These are phyloP conservation scores for Darksidea phi DNA, from an alignment of 495 filamentous ascomycete species.

Conservation along the genomic window DNA sequence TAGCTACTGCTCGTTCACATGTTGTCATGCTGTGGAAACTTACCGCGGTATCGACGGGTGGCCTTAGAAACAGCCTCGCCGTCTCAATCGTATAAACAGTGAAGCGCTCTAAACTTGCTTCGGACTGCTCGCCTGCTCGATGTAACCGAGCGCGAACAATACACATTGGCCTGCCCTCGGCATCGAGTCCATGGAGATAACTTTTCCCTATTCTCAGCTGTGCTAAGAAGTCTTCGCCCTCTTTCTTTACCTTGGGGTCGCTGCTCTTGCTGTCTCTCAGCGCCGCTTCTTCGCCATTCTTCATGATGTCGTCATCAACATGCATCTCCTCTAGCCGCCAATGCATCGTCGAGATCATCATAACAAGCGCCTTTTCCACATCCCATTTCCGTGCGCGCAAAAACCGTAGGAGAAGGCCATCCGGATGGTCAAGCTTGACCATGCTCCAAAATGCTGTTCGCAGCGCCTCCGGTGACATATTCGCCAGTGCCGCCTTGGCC, in stretches of 20 bases:
- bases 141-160: slow-evolving; percentile 81
- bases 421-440: slow-evolving; percentile 94
- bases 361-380: slow-evolving; percentile 85
- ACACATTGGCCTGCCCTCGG: slow-evolving; percentile 82
- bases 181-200: slow-evolving; percentile 85
- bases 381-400: slow-evolving; percentile 95
- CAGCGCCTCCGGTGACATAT: slow-evolving; percentile 72
- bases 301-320: slow-evolving; percentile 84
- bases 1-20: neutral
- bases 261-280: slow-evolving; percentile 57
- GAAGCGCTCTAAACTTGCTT: slow-evolving; percentile 75
- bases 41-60: slow-evolving; percentile 88
- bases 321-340: slow-evolving; percentile 81
- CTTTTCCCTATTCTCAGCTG: slow-evolving; percentile 94
- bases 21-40: slow-evolving; percentile 41
- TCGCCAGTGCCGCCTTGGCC: slow-evolving; percentile 75
- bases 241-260: slow-evolving; percentile 59
- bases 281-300: slow-evolving; percentile 68
- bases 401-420: slow-evolving; percentile 83
- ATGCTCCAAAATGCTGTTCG: slow-evolving; percentile 87
- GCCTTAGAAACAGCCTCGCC: slow-evolving; percentile 73
- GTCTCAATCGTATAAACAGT: slow-evolving; percentile 96
- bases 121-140: slow-evolving; percentile 74
- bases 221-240: slow-evolving; percentile 75
- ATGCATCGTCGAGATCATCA: slow-evolving; percentile 91